A percentile compares a stretch with the other conserved stretches of the same genome.
Evolutionary conservation across 2,329 filamentous ascomycete genomes (phyloP).

Genomic region (Aspergillus hortae): DNA sequence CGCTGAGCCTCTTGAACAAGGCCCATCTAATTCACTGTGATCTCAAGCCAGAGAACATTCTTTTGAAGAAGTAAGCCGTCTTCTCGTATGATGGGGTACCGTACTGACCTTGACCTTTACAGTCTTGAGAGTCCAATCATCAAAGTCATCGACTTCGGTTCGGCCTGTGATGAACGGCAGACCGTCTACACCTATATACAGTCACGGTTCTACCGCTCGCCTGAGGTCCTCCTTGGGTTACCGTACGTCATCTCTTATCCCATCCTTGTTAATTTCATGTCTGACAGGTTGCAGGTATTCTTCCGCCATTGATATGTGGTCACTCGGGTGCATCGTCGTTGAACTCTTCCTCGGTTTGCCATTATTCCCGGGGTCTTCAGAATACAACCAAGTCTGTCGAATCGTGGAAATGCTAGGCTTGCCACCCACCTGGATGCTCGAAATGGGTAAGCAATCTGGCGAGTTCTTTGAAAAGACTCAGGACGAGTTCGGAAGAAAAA

Average conservation of each 20-base stretch:
- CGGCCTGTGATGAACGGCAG: constrained; percentile 94
- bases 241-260: constrained; percentile 50
- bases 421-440: constrained; percentile 97
- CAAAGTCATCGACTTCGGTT: constrained; percentile 99
- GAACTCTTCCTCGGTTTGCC: constrained; percentile 94
- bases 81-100: background rate
- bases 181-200: constrained; percentile 99
- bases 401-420: constrained; percentile 98
- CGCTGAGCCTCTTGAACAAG: constrained; percentile 88
- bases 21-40: constrained; percentile 97
- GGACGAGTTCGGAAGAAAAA: constrained; percentile 89
- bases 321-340: constrained; percentile 94
- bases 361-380: constrained; percentile 92
- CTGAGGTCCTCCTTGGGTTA: constrained; percentile 89
- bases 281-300: constrained; percentile 62
- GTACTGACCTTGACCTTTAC: constrained; percentile 11
- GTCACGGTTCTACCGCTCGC: constrained; percentile 94
- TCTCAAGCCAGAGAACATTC: constrained; percentile 95
- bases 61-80: constrained; percentile 75
- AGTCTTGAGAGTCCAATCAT: constrained; percentile 96
- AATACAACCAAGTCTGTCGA: constrained; percentile 96
- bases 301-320: constrained; percentile 99
- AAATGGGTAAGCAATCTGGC: constrained; percentile 95
- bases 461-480: constrained; percentile 94
- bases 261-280: background rate